Evolutionary conservation across 768 basidiomycete species (phyloP), one percentile per base, ranked within the genome.

Genomic region (Chiua virens): DNA sequence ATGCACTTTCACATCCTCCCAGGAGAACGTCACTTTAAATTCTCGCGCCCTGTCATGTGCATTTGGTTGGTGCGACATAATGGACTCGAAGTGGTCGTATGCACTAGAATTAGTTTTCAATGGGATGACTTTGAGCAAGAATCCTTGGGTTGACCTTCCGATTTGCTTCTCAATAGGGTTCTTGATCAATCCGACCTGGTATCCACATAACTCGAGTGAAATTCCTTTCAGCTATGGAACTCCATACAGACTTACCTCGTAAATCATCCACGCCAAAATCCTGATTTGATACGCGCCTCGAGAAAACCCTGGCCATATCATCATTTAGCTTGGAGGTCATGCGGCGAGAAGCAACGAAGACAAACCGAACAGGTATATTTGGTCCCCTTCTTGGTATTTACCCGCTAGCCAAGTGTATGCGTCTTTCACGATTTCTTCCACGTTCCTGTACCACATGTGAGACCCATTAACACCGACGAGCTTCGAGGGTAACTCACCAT

Each of bases 21-120:
- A 58, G 9, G 74, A 76, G 52, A 79, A 79, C 0, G 75, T 71
- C 27, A 66, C 63, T 60, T 75, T 77, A 67, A 79, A 80, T 28
- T 46, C 59, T 54, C 35, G 52, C 23, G 46, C 56, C 45, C 52
- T 57, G 30, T 53, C 52, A 41, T 50, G 49, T 37, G 58, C 45
- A 41, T 49, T 63, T 37, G 47, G 53, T 35, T 52, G 57, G 22
- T 52, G 45, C 17, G 50, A 56, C 43, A 53, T 42, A 42, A 59
- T 53, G 14, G 55, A 27, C 22, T 50, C 45, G 30, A 57, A 59
- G n/a, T 54, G 55, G 15, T 57, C 58, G 25, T 59, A 59, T n/a
- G 52, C 58, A 34, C 58, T 57, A 30, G 45, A 18, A 6, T 21
- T 23, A 10, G 17, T 6, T 36, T 42, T 50, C 32, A 44, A 13